These are phyloP conservation scores for Monosporascus sp. DNA, from an alignment of 2,329 filamentous ascomycete genomes.

Conservation along the genomic window DNA sequence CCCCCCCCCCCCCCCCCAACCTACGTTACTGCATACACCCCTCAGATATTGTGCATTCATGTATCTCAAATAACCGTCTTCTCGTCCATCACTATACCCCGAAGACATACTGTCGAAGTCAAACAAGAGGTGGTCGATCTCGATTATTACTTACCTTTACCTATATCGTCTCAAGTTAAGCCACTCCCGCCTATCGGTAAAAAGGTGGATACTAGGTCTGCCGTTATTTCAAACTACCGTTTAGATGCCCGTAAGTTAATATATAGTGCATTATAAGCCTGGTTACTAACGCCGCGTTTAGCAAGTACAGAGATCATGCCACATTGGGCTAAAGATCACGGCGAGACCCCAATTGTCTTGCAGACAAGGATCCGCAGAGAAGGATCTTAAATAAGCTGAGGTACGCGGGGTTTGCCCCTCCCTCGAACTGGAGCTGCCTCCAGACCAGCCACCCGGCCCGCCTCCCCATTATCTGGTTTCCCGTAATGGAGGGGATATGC, in stretches of 20 bases:
- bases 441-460: too few relatives aligned
- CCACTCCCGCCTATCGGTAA: background rate
- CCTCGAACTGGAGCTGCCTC: too few relatives aligned
- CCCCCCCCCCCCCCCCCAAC: too few relatives aligned
- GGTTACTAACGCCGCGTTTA: constrained; percentile 3
- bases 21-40: too few relatives aligned
- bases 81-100: background rate
- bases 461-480: too few relatives aligned
- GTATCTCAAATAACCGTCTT: too few relatives aligned
- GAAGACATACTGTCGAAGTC: background rate
- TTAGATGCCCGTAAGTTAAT: constrained; percentile 2
- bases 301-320: constrained; percentile 20
- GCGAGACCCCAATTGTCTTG: constrained; percentile 20
- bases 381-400: constrained; percentile 6
- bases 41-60: too few relatives aligned
- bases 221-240: background rate
- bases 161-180: background rate
- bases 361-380: constrained; percentile 15
- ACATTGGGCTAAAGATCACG: constrained; percentile 11
- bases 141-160: background rate
- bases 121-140: background rate
- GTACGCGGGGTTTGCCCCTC: too few relatives aligned
- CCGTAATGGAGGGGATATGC: too few relatives aligned
- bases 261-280: background rate
- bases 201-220: background rate